Conservation (phyloP, 2,329 filamentous ascomycete species). For the Penicillium sp. region DNA sequence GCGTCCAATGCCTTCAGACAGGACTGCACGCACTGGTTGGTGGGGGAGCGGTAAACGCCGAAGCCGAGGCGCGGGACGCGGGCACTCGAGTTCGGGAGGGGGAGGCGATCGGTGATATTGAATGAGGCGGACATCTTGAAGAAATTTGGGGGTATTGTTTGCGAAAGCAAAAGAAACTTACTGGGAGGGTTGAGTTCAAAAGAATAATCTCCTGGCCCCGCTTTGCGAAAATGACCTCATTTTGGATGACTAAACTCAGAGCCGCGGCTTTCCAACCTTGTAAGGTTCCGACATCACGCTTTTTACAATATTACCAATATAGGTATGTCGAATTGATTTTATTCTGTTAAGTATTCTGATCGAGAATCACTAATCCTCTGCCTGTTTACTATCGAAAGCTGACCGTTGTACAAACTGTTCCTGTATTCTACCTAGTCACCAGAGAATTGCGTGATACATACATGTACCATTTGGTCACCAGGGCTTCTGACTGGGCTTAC, state of each 20-base stretch:
- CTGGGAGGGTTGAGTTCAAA: background rate
- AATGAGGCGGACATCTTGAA: slow-evolving; percentile 37
- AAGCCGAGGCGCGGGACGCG: slow-evolving; percentile 67
- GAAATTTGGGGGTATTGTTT: background rate
- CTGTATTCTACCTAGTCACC: background rate
- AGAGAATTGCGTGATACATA: background rate
- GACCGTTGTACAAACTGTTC: background rate
- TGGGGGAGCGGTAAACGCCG: slow-evolving; percentile 64
- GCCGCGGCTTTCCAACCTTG: background rate
- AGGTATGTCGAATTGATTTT: background rate
- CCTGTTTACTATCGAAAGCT: background rate
- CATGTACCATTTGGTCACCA: no score
- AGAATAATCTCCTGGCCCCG: slow-evolving; percentile 5
- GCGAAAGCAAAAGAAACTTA: background rate
- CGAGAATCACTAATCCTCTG: background rate
- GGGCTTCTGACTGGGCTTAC: background rate
- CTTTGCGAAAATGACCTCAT: slow-evolving; percentile 12
- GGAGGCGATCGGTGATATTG: slow-evolving; percentile 48
- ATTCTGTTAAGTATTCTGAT: background rate
- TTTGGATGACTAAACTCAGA: slow-evolving; percentile 2
- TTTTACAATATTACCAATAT: background rate
- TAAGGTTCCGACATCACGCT: background rate
- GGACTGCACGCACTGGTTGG: slow-evolving; percentile 55
- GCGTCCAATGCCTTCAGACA: slow-evolving; percentile 55
- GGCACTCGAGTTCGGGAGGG: slow-evolving; percentile 50